Base-by-base conservation (phyloP, 164 flowering plant species). In the Malania oleifera region DNA sequence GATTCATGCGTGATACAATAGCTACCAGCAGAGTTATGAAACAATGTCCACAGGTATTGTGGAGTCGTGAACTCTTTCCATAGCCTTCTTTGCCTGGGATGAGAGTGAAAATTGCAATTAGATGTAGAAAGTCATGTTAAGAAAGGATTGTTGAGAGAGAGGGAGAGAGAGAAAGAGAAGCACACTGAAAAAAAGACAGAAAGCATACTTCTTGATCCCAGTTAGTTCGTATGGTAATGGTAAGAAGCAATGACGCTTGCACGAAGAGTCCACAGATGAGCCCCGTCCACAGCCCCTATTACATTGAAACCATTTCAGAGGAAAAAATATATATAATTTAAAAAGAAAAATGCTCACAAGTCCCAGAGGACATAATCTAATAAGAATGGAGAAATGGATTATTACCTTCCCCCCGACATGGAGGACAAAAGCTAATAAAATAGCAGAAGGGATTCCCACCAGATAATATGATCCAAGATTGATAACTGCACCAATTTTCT, bases 261-360 rank as follows among this genome's bases (percentile, higher is more conserved):
- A 80, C 82, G 10, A 53, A 2, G 20, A 86, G 77, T 1, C 80
- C 93, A 57, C 86, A 79, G 41, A 82, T 71, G 63, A 81, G 70
- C 55, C 96, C 93, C 26, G 77, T 24, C 89, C 93, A 84, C 0
- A 89, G 84, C 34, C 93, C 96, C 96, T 89, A 53, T 12, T n/a
- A 25, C n/a, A 55, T 52, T 60, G 37, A 1, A 13, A 44, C 9
- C 23, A 17, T 54, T 4, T 3, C 10, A 54, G 1, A 34, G 4
- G 14, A 56, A 7, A 41, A 17, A 12, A n/a, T n/a, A n/a, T n/a
- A n/a, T n/a, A n/a, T n/a, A n/a, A n/a, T n/a, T n/a, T n/a, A n/a
- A n/a, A n/a, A n/a, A n/a, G n/a, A n/a, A n/a, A n/a, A n/a, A n/a
- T n/a, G n/a, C n/a, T n/a, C n/a, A n/a, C n/a, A n/a, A n/a, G n/a